phyloP scores from a whole-genome alignment of 768 basidiomycete genomes.

The Trametes sanguinea region DNA sequence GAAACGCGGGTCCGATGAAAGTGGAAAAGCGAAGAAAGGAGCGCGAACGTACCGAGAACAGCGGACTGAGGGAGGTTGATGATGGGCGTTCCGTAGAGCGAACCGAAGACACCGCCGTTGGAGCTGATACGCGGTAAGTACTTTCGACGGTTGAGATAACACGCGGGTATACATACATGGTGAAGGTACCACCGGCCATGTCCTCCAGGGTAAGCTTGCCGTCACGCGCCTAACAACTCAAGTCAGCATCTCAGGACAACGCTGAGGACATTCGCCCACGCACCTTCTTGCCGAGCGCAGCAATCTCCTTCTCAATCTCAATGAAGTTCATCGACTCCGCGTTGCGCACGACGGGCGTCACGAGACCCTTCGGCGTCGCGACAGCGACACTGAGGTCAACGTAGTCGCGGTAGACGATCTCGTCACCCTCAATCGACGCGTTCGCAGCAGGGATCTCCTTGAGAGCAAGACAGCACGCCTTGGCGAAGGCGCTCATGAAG shows the following conservation, averaged over 20 bases:
- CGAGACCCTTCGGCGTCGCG: constrained; percentile 95
- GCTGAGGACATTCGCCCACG: constrained; percentile 8
- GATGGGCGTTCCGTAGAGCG: constrained; percentile 96
- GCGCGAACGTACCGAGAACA: constrained; percentile 66
- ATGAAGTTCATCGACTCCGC: constrained; percentile 84
- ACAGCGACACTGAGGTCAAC: constrained; percentile 96
- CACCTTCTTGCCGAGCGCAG: constrained; percentile 87
- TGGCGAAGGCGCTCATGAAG: constrained; percentile 97
- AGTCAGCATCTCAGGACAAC: background rate
- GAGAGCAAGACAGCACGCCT: constrained; percentile 80
- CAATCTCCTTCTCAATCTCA: constrained; percentile 92
- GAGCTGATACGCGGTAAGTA: constrained; percentile 53
- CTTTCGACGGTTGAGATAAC: constrained; percentile 4
- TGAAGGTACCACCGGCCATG: constrained; percentile 99
- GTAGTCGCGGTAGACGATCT: constrained; percentile 90
- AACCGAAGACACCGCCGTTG: constrained; percentile 98
- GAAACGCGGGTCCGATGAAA: constrained; percentile 8
- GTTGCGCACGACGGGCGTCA: constrained; percentile 94
- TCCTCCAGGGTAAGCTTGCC: constrained; percentile 95
- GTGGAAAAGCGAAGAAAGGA: background rate
- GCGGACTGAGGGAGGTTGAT: constrained; percentile 96
- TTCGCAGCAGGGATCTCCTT: constrained; percentile 94
- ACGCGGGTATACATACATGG: constrained; percentile 64
- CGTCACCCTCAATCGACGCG: constrained; percentile 90
- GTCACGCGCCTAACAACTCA: constrained; percentile 67